Evolutionary conservation across 257 asterid genomes (phyloP), one percentile per base, ranked within the genome.

Genomic region (Gentiana macrophylla): DNA sequence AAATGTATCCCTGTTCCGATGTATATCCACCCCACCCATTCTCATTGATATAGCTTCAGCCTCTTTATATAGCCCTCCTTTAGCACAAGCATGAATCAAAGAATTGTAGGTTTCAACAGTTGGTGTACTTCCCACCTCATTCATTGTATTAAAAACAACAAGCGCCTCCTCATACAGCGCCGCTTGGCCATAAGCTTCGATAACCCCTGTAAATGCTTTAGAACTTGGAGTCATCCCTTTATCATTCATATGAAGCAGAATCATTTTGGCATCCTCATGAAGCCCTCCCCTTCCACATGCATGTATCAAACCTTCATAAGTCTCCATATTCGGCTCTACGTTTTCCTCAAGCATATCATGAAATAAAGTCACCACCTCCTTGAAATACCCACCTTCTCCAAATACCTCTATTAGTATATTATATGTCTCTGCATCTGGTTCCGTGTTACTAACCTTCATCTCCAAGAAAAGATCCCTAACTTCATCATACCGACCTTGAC

Each of bases 281-380:
- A 91, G 93, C 59, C 96, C 98, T 11, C 94, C 98, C 69, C 87
- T 87, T 46, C 98, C 98, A 74, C 96, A 91, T 6, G 96, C 91
- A 24, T 63, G 76, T 57, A 86, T 77, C 82, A 90, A 70, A 43
- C 98, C 97, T 73, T 87, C 96, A 38, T 87, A 91, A 50, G 98
- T 87, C 73, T 87, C 94, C 96, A 91, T 87, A 66, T 87, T 91
- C 1, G 98, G 98, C 80, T 84, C 96, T 48, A 91, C 81, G 32
- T 79, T 83, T 78, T 87, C 98, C 59, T 91, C 95, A 35, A 81
- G 73, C 97, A 91, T 87, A 71, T 91, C 98, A 72, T 78, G 88
- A 77, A 83, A 91, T 84, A 91, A 78, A 49, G 98, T 87, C 67
- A 91, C 98, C 60, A 87, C 97, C 83, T 91, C 98, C 82, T 87